Conservation (phyloP, 371 early-diverging fungal species). For the Amoeboaphelidium protococcarum region DNA sequence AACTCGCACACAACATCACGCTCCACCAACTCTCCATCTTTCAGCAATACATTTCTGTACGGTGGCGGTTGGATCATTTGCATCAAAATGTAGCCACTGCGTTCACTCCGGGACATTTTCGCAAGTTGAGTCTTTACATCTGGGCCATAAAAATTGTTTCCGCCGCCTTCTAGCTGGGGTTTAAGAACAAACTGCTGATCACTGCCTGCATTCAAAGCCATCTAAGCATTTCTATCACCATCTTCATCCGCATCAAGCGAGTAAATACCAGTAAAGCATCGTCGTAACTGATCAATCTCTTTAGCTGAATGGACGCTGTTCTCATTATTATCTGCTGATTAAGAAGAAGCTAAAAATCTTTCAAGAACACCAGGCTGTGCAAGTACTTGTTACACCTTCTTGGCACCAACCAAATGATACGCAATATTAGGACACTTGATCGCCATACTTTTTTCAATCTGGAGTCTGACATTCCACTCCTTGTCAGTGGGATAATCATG, state of each 20-base stretch:
- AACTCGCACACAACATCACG: slow-evolving; percentile 66
- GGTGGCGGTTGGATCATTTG: slow-evolving; percentile 40
- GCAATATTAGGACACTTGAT: slow-evolving; percentile 72
- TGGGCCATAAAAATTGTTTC: slow-evolving; percentile 74
- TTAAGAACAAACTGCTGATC: slow-evolving; percentile 61
- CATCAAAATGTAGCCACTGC: slow-evolving; percentile 51
- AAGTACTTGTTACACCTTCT: slow-evolving; percentile 84
- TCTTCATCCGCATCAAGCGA: not conserved
- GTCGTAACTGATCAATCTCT: no score
- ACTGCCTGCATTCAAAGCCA: slow-evolving; percentile 13
- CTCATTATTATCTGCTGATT: no score
- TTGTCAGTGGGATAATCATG: slow-evolving; percentile 47
- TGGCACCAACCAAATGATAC: slow-evolving; percentile 80
- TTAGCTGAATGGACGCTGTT: no score
- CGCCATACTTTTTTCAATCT: slow-evolving; percentile 49
- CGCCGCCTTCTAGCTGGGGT: slow-evolving; percentile 92
- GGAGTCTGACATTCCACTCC: slow-evolving; percentile 65
- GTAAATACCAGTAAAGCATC: not conserved
- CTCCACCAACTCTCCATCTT: slow-evolving; percentile 38
- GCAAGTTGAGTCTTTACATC: slow-evolving; percentile 35
- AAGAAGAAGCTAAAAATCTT: no score
- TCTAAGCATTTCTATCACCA: not conserved
- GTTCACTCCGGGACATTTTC: slow-evolving; percentile 24
- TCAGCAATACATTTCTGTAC: slow-evolving; percentile 41
- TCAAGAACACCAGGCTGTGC: slow-evolving; percentile 53